Base-by-base conservation (phyloP, 2,329 filamentous ascomycete genomes). In the Pseudogymnoascus sp. region DNA sequence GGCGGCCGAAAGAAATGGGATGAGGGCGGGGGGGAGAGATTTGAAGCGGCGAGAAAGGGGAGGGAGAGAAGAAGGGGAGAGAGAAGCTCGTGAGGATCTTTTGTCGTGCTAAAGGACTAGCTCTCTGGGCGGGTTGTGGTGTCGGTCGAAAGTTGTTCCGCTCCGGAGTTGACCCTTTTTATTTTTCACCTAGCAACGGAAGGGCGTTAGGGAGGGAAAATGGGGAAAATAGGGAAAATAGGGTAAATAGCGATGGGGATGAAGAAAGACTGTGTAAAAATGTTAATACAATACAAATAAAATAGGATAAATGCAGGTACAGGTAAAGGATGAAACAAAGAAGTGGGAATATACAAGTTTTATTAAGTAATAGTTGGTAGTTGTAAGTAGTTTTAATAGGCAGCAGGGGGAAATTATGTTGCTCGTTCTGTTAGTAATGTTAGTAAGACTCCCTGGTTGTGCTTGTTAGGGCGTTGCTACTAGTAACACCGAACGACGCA, bases 51-150 rank as follows among this genome's bases (percentile, higher is more conserved):
- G 42, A 46, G 42, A 46, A 46, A 46, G 42, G 42, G 42, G 42
- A 46, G 42, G 42, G 42, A 46, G 40, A 43, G 42, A 46, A 46
- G 42, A 46, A 46, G 42, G 40, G 40, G 40, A 42, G 40, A 43
- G 40, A 46, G 42, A 46, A 46, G 42, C 42, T 46, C 42, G 42
- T 25, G 42, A 46, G 42, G 42, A 46, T 46, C 42, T 46, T 46
- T 46, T 46, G 42, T 46, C 21, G 21, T 46, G 42, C 42, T 46
- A 46, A 46, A 46, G 42, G 42, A 46, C 21, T 46, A 46, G 42
- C 42, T 46, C 21, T 14, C 18, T 25, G 42, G 42, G 42, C 42
- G 42, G 42, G 42, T 46, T 46, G 42, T 5, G 18, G 42, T 14
- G 42, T 23, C 42, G 42, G 42, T 46, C 42, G 21, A 8, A 46